Conservation (phyloP, 1,284 basidiomycete species). For the Trametes pubescens region DNA sequence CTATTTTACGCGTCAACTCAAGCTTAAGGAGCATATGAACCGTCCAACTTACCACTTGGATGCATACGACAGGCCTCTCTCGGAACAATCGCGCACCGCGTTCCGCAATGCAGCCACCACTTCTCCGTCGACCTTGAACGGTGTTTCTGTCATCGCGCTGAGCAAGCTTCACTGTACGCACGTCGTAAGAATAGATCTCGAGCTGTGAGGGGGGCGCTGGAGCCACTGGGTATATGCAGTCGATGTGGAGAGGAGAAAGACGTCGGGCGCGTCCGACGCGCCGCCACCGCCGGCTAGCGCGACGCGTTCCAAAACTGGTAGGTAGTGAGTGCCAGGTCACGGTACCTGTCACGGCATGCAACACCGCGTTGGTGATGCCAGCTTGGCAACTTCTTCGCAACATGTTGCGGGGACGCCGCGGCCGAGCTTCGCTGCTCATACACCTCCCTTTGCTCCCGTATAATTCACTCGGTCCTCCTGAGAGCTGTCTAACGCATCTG, state of each 20-base stretch:
- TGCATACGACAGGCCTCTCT: constrained; percentile 52
- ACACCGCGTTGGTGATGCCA: constrained; percentile 10
- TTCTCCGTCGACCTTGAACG: constrained; percentile 39
- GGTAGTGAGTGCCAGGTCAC: constrained; percentile 7
- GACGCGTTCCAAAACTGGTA: constrained; percentile 21
- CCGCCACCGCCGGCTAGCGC: constrained; percentile 20
- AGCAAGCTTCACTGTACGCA: background rate
- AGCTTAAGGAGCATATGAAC: constrained; percentile 12
- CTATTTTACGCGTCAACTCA: constrained; percentile 40
- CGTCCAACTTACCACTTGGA: constrained; percentile 71
- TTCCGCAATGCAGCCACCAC: constrained; percentile 55
- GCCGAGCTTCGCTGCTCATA: background rate
- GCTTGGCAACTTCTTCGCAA: constrained; percentile 15
- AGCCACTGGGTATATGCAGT: background rate
- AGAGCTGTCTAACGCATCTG: background rate
- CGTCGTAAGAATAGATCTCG: background rate
- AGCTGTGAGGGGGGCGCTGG: background rate
- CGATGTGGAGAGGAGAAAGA: background rate
- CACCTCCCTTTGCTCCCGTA: background rate
- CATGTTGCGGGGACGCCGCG: constrained; percentile 19
- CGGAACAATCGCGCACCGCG: constrained; percentile 59
- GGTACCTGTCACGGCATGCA: constrained; percentile 12
- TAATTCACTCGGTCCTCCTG: background rate
- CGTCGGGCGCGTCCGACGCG: constrained; percentile 5
- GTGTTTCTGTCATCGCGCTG: constrained; percentile 14